Percentiles rank a stretch among this genome's conserved stretches.
phyloP scores from a whole-genome alignment of 1,139 yeast genomes.

The Lodderomyces metapsilosis region DNA sequence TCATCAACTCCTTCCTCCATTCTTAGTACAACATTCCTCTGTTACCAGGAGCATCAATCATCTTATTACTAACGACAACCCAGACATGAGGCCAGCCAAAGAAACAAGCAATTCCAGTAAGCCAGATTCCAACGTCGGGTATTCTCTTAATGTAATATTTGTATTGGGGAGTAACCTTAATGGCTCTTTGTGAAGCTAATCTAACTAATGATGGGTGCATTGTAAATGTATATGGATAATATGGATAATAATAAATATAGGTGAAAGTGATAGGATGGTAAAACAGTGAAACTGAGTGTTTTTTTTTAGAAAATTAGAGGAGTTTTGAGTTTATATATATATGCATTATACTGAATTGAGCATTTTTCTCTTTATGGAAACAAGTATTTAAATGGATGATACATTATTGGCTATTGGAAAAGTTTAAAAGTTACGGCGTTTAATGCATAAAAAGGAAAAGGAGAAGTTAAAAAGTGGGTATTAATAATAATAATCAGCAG shows the following conservation, averaged over 20 bases:
- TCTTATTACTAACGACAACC: constrained; percentile 24
- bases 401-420: too few relatives aligned
- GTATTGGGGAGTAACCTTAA: constrained; percentile 16
- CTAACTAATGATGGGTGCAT: constrained; percentile 14
- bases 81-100: constrained; percentile 41
- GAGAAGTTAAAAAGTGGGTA: background rate
- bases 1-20: too few relatives aligned
- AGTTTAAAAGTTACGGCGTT: too few relatives aligned
- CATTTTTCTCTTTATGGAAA: too few relatives aligned
- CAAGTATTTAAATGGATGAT: background rate
- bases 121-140: constrained; percentile 35
- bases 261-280: too few relatives aligned
- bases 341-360: too few relatives aligned
- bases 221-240: background rate
- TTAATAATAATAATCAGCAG: background rate
- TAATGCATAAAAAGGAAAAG: too few relatives aligned
- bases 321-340: too few relatives aligned
- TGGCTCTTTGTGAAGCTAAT: constrained; percentile 8
- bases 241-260: background rate
- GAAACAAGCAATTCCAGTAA: constrained; percentile 27
- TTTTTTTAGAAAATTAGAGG: too few relatives aligned
- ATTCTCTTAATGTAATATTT: constrained; percentile 30
- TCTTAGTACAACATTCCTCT: constrained; percentile 10
- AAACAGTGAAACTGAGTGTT: background rate
- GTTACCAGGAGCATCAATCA: constrained; percentile 27